These are phyloP conservation scores for Lentinula edodes DNA, from an alignment of 768 basidiomycete genomes.

Conservation along the genomic window DNA sequence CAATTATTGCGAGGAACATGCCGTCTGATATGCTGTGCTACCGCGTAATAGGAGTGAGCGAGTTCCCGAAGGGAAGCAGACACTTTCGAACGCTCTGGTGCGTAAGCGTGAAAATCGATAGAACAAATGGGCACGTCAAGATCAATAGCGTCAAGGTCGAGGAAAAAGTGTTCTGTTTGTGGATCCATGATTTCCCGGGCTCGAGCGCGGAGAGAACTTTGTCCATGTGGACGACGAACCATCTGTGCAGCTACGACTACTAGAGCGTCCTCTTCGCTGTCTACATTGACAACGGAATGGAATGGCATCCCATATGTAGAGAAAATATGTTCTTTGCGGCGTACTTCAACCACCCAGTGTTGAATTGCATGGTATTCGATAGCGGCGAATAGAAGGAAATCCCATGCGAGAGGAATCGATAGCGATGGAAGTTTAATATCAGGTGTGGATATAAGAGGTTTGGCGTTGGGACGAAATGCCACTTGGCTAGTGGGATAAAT, in stretches of 20 bases:
- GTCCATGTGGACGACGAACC: slow-evolving; percentile 20
- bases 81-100: slow-evolving; percentile 16
- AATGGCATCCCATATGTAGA: slow-evolving; percentile 15
- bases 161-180: slow-evolving; percentile 9
- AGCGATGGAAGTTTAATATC: background rate
- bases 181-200: slow-evolving; percentile 2
- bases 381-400: slow-evolving; percentile 20
- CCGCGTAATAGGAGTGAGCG: slow-evolving; percentile 17
- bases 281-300: slow-evolving; percentile 13
- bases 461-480: background rate
- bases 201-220: slow-evolving; percentile 13
- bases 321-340: slow-evolving; percentile 7
- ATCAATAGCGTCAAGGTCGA: slow-evolving; percentile 14
- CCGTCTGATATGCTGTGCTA: slow-evolving; percentile 18
- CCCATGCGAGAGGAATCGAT: slow-evolving; percentile 13
- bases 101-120: slow-evolving; percentile 24
- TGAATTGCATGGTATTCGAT: slow-evolving; percentile 18
- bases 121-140: slow-evolving; percentile 15
- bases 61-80: slow-evolving; percentile 18
- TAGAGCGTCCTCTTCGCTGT: slow-evolving; percentile 14
- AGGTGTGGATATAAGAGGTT: background rate
- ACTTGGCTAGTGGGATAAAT: background rate
- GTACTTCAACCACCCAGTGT: slow-evolving; percentile 16
- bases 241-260: slow-evolving; percentile 16
- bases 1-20: background rate